Base-by-base conservation (phyloP, 306 rosid genomes). In the Casuarina glauca region DNA sequence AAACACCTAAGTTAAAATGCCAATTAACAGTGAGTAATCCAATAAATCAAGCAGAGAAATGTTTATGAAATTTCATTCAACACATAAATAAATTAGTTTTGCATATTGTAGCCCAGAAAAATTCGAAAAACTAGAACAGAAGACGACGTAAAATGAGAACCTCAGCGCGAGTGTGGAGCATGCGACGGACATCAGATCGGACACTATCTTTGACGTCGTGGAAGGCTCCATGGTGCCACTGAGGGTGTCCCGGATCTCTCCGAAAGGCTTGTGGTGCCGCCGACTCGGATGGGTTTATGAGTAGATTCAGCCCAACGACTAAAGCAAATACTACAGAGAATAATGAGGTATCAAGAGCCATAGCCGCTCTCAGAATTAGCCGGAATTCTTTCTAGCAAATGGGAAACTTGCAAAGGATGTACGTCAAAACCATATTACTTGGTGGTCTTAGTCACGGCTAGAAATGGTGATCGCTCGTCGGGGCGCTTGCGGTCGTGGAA, bases 81-180 rank as follows among this genome's bases (percentile, higher is more conserved):
- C 11, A 48, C 3, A 48, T 48, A 48, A 9, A 48, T 9, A 9
- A 48, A 48, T 48, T 16, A 61, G 36, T 38, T 55, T 39, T 46
- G 26, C 77, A 38, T 26, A 36, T 19, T 46, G 11, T n/a, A 32
- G 17, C 49, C 13, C 72, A 69, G 17, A 39, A n/a, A 42, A 42
- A 5, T 1, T 26, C 10, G 66, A 83, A 78, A 48, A 55, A 60
- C 41, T 5, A 6, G 44, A 35, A 70, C 55, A 2, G 46, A 20
- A 60, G 20, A 41, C 19, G 68, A 64, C n/a, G 73, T 17, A 36
- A 62, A 61, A 63, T 39, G 44, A 39, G 44, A 67, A 95, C 98
- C 98, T 95, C 99, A 9, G 99, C 97, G 15, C 97, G 97, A 80
- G 97, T 82, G 75, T 95, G 99, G 55, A 95, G 93, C 99, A 93